Conservation (phyloP, 306 rosid genomes). For the Abrus precatorius region DNA sequence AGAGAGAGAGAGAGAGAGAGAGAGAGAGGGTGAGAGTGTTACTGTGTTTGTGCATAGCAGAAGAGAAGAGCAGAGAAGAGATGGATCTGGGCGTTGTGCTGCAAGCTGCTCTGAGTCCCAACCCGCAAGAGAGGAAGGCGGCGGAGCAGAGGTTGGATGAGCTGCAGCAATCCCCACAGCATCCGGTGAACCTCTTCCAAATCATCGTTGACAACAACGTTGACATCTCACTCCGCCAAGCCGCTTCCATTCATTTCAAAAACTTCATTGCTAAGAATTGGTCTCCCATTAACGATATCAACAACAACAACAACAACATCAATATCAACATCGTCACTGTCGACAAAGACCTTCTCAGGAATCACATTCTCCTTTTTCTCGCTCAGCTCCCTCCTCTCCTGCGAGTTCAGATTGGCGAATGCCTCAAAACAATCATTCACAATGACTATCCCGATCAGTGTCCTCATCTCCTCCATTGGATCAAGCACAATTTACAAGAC, state of each 20-base stretch:
- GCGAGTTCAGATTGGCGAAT: conserved; percentile 85
- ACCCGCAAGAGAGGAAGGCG: conserved; percentile 80
- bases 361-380: conserved; percentile 75
- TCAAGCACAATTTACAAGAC: conserved; percentile 80
- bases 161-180: conserved; percentile 82
- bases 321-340: not conserved
- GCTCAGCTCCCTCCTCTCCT: conserved; percentile 80
- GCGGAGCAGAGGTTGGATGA: conserved; percentile 81
- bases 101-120: conserved; percentile 77
- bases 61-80: not conserved
- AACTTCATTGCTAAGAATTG: conserved; percentile 87
- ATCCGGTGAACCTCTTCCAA: conserved; percentile 79
- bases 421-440: conserved; percentile 86
- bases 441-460: conserved; percentile 92
- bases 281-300: conserved; percentile 60
- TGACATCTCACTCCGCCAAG: conserved; percentile 82
- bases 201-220: conserved; percentile 73
- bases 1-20: too few relatives aligned
- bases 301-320: conserved; percentile 13
- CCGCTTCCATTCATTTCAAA: conserved; percentile 91
- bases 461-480: conserved; percentile 88
- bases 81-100: conserved; percentile 60
- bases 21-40: too few relatives aligned
- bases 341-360: conserved; percentile 79
- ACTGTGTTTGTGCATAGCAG: too few relatives aligned